These are phyloP conservation scores for Lecanicillium sp. DNA, from an alignment of 2,329 filamentous ascomycete genomes.

Conservation along the genomic window DNA sequence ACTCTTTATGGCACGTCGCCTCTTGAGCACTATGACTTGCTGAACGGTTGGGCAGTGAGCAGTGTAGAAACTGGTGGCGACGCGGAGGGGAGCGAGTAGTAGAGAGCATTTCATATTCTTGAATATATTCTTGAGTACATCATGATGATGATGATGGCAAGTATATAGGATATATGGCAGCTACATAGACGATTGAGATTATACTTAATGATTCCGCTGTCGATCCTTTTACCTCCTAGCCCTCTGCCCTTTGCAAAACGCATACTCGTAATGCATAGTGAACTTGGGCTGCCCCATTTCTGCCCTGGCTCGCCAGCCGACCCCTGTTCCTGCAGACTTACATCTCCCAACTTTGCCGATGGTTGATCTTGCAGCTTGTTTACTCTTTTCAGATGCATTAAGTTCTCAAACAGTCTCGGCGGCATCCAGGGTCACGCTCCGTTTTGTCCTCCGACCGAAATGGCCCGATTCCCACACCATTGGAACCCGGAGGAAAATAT, in stretches of 20 bases:
- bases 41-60: constrained; percentile 29
- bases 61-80: constrained; percentile 18
- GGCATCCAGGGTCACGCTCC: neutral
- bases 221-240: too few relatives aligned
- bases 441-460: neutral
- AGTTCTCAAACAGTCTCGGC: constrained; percentile 1
- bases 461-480: constrained; percentile 1
- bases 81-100: neutral
- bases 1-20: constrained; percentile 24
- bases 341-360: too few relatives aligned
- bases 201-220: too few relatives aligned
- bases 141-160: too few relatives aligned
- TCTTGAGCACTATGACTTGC: constrained; percentile 21
- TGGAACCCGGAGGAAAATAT: constrained; percentile 6
- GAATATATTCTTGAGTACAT: too few relatives aligned
- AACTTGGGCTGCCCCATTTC: too few relatives aligned
- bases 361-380: constrained; percentile 9
- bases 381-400: constrained; percentile 4
- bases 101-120: neutral
- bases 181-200: too few relatives aligned
- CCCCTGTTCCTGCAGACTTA: too few relatives aligned
- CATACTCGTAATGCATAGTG: too few relatives aligned
- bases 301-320: too few relatives aligned
- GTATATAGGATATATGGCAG: too few relatives aligned
- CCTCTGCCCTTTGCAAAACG: too few relatives aligned